Base-by-base conservation (phyloP, 2,329 filamentous ascomycete genomes). In the Talaromyces sp. region DNA sequence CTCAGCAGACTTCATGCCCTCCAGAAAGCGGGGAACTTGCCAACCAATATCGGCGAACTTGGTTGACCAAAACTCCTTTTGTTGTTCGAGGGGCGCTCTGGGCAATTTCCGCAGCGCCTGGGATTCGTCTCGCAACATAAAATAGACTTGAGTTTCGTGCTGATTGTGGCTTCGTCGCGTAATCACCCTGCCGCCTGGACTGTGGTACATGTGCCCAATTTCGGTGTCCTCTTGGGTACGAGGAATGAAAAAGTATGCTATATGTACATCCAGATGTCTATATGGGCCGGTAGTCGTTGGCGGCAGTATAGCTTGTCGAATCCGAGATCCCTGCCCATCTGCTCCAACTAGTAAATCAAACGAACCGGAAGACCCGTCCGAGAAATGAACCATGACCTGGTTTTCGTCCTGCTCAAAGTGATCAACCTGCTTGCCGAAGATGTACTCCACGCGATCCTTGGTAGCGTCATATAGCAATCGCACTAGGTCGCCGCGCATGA, bases 401-500 rank as follows among this genome's bases (percentile, higher is more conserved):
- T 72, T 56, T 0, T 73, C 67, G 11, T 74, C 65, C 56, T 81
- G 70, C 6, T 73, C 66, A 7, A 58, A n/a, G 3, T 1, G 3
- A 3, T 18, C 18, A 21, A 58, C 25, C 9, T 16, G 28, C 28
- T 37, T 54, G n/a, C 50, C 50, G n/a, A 54, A 54, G n/a, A 54
- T 18, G 18, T 54, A 54, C 50, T 35, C n/a, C 6, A 54, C 50
- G 14, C 18, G 28, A 54, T 54, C 50, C 31, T 54, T 54, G 2
- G 50, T 77, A 1, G 72, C 73, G 14, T 83, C 76, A 66, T 82
- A 81, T 1, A 87, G 69, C 1, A 86, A 73, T 11, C 74, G 71
- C 3, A 80, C 79, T n/a, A 88, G 68, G 59, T 86, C 82, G 0
- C 82, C 84, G 8, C 85, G 76, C 78, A 88, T 82, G 56, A 88